Base-by-base conservation (phyloP, 2,329 filamentous ascomycete species). In the Ceratocystis huliohia region DNA sequence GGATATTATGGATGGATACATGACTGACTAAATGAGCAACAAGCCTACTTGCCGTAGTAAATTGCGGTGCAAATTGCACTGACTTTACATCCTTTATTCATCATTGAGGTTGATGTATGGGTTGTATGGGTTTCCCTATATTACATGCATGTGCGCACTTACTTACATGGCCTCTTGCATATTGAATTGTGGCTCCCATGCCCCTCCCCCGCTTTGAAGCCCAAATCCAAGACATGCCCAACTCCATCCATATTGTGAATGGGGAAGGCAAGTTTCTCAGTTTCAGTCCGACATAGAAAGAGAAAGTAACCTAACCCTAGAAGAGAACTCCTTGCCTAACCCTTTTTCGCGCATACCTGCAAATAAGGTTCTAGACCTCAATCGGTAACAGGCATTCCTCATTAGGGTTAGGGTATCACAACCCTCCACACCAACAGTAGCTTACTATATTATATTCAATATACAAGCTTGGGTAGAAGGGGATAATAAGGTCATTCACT, bases 191-290 rank as follows among this genome's bases (percentile, higher is more conserved):
- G 48, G 48, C 48, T 28, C 8, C 10, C 20, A 25, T 53, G 48
- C 48, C 48, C 48, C 56, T 59, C 30, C 56, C 56, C 56, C 56
- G 56, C 56, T 59, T 59, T 59, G 56, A 59, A 28, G 56, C 56
- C 56, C 2, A 59, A 59, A 37, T 15, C n/a, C 15, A n/a, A 59
- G 56, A 59, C 56, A 37, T 17, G 25, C 30, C 30, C 8, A 59
- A 59, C 15, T 30, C 28, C 25, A 59, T 3, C 17, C 28, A 33
- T n/a, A 5, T 6, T 59, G 17, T 30, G 33, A 8, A 37, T n/a
- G 15, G 56, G 3, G 15, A 33, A 59, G 17, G 28, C 56, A 59
- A 5, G 17, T n/a, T 41, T 59, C 28, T n/a, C 2, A 6, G 25
- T 57, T 57, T 30, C 53, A 57, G 53, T 57, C 53, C 15, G 7